Evolutionary conservation across 805 yeast species (phyloP).

Genomic region (Wickerhamomyces canadensis): DNA sequence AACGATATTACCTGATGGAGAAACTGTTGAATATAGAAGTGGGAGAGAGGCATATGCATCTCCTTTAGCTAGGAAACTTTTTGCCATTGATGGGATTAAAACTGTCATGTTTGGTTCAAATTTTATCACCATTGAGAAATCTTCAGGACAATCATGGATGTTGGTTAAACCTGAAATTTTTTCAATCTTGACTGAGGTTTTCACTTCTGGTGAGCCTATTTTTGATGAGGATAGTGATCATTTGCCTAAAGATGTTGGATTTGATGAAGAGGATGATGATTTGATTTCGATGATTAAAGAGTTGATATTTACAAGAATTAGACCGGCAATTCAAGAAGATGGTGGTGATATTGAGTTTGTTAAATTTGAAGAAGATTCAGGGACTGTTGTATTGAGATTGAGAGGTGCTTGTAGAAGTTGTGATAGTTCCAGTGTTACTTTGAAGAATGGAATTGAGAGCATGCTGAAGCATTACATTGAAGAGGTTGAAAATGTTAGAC

Average conservation of each 20-base stretch:
- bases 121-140: constrained; percentile 77
- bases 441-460: constrained; percentile 63
- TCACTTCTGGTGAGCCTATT: constrained; percentile 44
- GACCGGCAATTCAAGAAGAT: constrained; percentile 72
- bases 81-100: constrained; percentile 69
- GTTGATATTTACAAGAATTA: constrained; percentile 59
- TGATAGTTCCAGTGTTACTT: constrained; percentile 58
- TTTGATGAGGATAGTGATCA: constrained; percentile 27
- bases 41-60: constrained; percentile 74
- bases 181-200: constrained; percentile 23
- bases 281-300: constrained; percentile 64
- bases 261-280: constrained; percentile 61
- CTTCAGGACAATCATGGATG: constrained; percentile 43
- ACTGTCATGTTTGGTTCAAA: constrained; percentile 78
- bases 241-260: constrained; percentile 32
- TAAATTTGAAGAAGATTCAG: constrained; percentile 50
- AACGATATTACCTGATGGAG: constrained; percentile 55
- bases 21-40: constrained; percentile 65
- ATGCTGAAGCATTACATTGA: constrained; percentile 69
- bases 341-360: constrained; percentile 73
- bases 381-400: constrained; percentile 52
- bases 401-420: constrained; percentile 75
- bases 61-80: constrained; percentile 71
- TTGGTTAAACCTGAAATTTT: constrained; percentile 64
- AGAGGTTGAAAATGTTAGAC: constrained; percentile 55